Evolutionary conservation across 2,329 filamentous ascomycete genomes (phyloP), one percentile per base, ranked within the genome.

Genomic region (Beauveria caledonica): DNA sequence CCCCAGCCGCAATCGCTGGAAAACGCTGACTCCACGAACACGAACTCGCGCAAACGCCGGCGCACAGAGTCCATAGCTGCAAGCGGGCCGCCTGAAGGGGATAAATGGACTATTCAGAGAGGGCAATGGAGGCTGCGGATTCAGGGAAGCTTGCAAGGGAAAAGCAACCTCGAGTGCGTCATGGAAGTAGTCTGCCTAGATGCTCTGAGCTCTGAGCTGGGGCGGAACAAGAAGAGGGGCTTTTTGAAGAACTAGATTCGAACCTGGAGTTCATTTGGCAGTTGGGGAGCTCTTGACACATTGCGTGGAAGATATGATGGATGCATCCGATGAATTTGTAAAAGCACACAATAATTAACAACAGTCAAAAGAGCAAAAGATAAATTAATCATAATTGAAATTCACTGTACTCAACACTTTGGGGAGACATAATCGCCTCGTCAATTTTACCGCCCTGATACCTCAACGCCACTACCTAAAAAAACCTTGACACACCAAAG

Each of bases 171-270:
- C 60, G 88, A 93, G 73, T 87, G 90, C 62, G 80, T 90, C 23
- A 79, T 96, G 54, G 79, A 88, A 17, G 89, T 86, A 1, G 88
- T 92, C 39, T 91, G 89, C 72, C 70, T 96, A 27, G 88, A 95
- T 65, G 88, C 86, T 0, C 82, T 86, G 66, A 87, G 80, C 58
- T 80, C 79, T 8, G 85, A 93, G 72, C 77, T 79, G 63, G 80
- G 80, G 11, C 81, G 89, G 64, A 96, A 95, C 74, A 74, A 74
- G 54, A 72, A 77, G 55, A 80, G 88, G 63, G 75, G 73, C 0
- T 96, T 95, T 69, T 71, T 95, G 60, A 68, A 63, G 17, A 58
- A 60, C 40, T 71, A 56, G 21, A 17, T 19, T 10, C 11, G 11
- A 46, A 44, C 21, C 40, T 13, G 23, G 19, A 33, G 15, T 7